Conservation (phyloP, 306 rosid species). For the Trifolium repens region DNA sequence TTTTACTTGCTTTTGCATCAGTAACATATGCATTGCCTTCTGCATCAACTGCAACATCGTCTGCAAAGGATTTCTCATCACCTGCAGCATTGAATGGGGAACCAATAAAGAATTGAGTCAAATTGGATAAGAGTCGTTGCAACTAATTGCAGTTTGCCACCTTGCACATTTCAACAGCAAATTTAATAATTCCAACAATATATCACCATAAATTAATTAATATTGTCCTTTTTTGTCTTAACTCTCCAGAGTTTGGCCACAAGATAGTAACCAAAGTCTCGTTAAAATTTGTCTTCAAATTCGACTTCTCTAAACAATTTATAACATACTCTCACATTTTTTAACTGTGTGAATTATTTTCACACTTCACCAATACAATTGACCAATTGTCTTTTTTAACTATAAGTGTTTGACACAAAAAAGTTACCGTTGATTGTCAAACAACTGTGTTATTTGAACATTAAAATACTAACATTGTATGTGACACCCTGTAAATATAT, state of each 20-base stretch:
- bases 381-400: neutral
- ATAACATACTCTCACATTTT: neutral
- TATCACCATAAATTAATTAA: neutral
- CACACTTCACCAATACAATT: neutral
- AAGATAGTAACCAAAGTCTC: neutral
- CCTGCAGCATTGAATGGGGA: slow-evolving; percentile 53
- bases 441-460: too few species aligned
- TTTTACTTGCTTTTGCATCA: slow-evolving; percentile 59
- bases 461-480: too few species aligned
- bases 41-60: slow-evolving; percentile 85
- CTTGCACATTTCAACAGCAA: neutral
- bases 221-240: neutral
- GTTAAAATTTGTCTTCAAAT: too few species aligned
- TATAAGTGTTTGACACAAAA: neutral
- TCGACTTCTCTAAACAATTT: too few species aligned
- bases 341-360: neutral
- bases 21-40: slow-evolving; percentile 91
- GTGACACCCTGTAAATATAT: too few species aligned
- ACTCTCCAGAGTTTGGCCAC: neutral
- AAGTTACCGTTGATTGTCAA: too few species aligned
- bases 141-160: neutral
- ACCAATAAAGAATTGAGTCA: neutral
- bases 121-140: neutral
- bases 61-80: slow-evolving; percentile 74
- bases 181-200: neutral